Evolutionary conservation across 495 filamentous ascomycete genomes (phyloP), one percentile per base, ranked within the genome.

Genomic region (Penicillium angulare): DNA sequence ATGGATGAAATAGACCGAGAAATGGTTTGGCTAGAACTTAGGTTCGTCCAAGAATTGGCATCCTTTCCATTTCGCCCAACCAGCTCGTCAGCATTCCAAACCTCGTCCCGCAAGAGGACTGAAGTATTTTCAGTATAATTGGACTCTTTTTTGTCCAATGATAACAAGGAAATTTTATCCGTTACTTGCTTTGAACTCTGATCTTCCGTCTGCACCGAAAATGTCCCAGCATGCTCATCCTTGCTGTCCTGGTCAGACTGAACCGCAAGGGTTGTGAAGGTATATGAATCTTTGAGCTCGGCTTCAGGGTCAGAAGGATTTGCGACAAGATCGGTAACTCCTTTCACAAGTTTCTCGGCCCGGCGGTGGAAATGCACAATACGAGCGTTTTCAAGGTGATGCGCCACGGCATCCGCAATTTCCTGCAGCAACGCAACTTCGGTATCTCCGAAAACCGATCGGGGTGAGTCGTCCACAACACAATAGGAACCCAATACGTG

Each of bases 401-500:
- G 35, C 2, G 50, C 60, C 3, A 69, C 64, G 2, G 66, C 61
- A 50, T 68, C 60, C 3, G 68, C 55, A 1, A 71, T 42, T 20
- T 72, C 68, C 27, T 66, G 62, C 13, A 76, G 43, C 20, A 53
- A 41, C 8, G 42, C 48, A 5, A 69, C 32, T 20, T 74, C 65
- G 0, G 46, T 20, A 8, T 64, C 63, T 20, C 60, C 45, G 15
- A 72, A 61, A 4, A 73, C 55, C 10, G 56, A 50, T 6, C 76
- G 68, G 6, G 80, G 77, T 26, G 69, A 64, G 26, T 79, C 71
- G 56, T 87, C 84, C 3, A 85, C 64, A 10, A 87, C 71, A 43
- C 79, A 83, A 49, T 82, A 78, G 1, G 79, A 80, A 17, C 85
- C 85, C 45, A 88, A 81, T 6, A 79, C 76, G 40, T 81, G 74